Base-by-base conservation (phyloP, 306 rosid genomes). In the Hippophae rhamnoides region DNA sequence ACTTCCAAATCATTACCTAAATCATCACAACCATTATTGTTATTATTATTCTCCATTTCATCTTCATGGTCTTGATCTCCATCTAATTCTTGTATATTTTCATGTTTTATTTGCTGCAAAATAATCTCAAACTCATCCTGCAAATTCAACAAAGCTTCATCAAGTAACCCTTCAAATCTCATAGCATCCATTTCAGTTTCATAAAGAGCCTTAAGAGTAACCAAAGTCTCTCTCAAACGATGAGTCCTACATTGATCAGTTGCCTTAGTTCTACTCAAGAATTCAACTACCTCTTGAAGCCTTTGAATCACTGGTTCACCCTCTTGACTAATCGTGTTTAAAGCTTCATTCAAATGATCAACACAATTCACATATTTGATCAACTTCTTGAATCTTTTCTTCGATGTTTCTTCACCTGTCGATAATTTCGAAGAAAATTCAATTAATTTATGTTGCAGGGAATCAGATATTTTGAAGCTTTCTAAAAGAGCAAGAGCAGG, bases 261-360 rank as follows among this genome's bases (percentile, higher is more conserved):
- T 1, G 95, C 90, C 74, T 84, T 90, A 10, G 95, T 86, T 58
- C 95, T 59, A 80, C 97, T 84, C 69, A 90, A 64, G 55, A 84
- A 90, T 76, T 90, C 97, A 47, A 90, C 97, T 60, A 86, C 97
- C 74, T 89, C 97, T 14, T 89, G 97, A 52, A 86, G 94, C 78
- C 52, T 78, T 83, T 78, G 89, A 41, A 89, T 77, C 76, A 80
- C 97, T 5, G 77, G 74, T 75, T 84, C 90, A 2, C 86, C 97
- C 18, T 76, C 95, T 49, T 61, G 57, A 41, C 85, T 57, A 42
- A 90, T 82, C 12, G 56, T 61, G 8, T 31, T 72, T 3, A 90
- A 75, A 9, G 84, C 79, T 4, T 46, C 72, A 42, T 73, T 77
- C 6, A 90, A 62, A 67, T 71, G 68, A 47, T 86, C 90, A 14